Evolutionary conservation across 169 alveolate species (phyloP), one percentile per base, ranked within the genome.

Genomic region (Theileria parva): DNA sequence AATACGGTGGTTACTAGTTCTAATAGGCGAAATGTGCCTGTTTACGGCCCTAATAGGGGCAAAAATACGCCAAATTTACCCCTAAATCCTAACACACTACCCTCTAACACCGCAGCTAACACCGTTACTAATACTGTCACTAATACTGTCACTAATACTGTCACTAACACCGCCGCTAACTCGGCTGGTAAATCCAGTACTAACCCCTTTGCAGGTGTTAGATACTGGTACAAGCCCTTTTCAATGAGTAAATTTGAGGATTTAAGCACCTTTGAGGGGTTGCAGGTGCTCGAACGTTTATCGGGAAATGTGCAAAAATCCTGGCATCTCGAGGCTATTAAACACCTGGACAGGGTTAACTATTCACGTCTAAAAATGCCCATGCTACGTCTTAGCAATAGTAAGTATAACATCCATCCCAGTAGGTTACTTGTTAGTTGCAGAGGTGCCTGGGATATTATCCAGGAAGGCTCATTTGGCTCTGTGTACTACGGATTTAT

Each of bases 381-480:
- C n/a, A 83, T 83, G 89, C 27, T 83, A 21, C 32, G 86, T 68
- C 64, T 83, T 37, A 28, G 61, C 57, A 83, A 76, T 9, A 53
- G 79, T 8, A 44, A 0, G 27, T 67, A 73, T 17, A 83, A 83
- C 34, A n/a, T 83, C 2, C 85, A 83, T n/a, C 89, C 89, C 8
- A 77, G 71, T n/a, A 1, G 21, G 12, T 37, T 83, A 50, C n/a
- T 75, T 1, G 53, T 83, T 12, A 74, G 64, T 15, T 75, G 85
- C 13, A 74, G 74, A 1, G 77, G 70, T 1, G 79, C 72, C 57
- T 89, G 89, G 77, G 80, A 80, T 8, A 87, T 80, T 11, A 81
- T 89, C 4, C 92, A 92, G 63, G 95, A 92, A 66, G 96, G 96
- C 0, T 88, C 93, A 48, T 92, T 92, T 64, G 96, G 96, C 21